Conservation (phyloP, 441 rosid species). For the Iberis amara region DNA sequence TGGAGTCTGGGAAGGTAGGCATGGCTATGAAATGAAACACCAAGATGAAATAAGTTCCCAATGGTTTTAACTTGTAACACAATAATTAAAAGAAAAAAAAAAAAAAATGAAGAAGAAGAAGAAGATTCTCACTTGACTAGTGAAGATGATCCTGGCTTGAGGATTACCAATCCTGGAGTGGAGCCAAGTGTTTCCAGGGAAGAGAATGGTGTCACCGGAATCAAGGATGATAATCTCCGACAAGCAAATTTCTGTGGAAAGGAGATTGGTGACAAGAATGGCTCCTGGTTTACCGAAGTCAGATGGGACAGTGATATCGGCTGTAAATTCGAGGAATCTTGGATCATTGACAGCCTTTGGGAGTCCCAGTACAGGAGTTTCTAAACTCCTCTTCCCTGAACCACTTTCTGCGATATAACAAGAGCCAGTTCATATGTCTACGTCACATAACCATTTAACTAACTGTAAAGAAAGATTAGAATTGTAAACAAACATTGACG, state of each 20-base stretch:
- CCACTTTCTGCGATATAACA: conserved; percentile 44
- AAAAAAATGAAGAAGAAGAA: conserved; percentile 4
- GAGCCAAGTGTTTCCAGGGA: conserved; percentile 82
- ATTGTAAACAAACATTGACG: too few relatives aligned
- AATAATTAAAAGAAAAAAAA: background rate
- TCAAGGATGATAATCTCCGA: conserved; percentile 59
- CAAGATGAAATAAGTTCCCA: background rate
- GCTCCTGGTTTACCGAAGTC: conserved; percentile 86
- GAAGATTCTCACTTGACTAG: conserved; percentile 51
- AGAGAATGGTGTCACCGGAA: conserved; percentile 49
- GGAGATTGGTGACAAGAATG: conserved; percentile 65
- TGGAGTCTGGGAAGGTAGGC: conserved; percentile 68
- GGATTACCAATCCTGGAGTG: conserved; percentile 65
- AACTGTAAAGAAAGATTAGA: too few relatives aligned
- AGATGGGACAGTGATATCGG: conserved; percentile 57
- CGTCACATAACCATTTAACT: too few relatives aligned
- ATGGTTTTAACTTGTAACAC: background rate
- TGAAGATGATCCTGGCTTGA: conserved; percentile 70
- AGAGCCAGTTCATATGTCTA: conserved; percentile 8
- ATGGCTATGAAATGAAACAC: conserved; percentile 43
- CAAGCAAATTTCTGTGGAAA: conserved; percentile 64
- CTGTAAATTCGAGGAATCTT: conserved; percentile 55
- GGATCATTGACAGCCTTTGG: conserved; percentile 47
- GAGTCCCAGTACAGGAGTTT: conserved; percentile 60
- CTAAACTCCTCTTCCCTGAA: conserved; percentile 54